Evolutionary conservation across 2,329 filamentous ascomycete species (phyloP), one percentile per base, ranked within the genome.

Genomic region (Monosporascus sp.): DNA sequence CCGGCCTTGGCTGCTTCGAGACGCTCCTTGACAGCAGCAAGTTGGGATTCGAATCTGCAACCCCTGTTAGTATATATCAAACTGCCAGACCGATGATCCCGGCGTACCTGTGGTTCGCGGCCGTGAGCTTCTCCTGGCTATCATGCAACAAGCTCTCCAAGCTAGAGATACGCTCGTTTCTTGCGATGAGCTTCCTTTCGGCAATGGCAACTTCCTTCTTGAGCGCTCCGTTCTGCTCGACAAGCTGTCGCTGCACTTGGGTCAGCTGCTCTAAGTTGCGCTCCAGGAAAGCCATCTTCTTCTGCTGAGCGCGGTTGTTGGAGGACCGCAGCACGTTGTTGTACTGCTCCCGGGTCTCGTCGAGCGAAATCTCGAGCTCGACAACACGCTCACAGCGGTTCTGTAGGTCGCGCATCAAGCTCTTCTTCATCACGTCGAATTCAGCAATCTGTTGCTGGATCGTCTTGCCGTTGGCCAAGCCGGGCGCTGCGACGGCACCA

Each of bases 401-500:
- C 73, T 99, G 94, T 60, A 99, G 78, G 72, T 99, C 94, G 53
- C 94, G 89, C 94, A 99, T 99, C 62, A 99, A 79, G 60, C 89
- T 96, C 83, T 99, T 99, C 85, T 99, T 99, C 92, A 99, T 99
- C 54, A 90, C 89, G 72, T 99, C 94, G 64, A 99, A 99, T 69
- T 99, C 94, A 54, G 93, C 90, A 71, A 99, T 96, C 74, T 97
- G 94, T 75, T 99, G 93, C 69, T 96, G 91, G 45, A 97, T 84
- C 14, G 90, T 95, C 80, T 96, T 96, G 79, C 88, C 88, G 64
- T 89, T 90, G 52, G 83, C 75, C 67, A 86, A 90, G 25, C 85
- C 80, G 27, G 77, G 73, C 18, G 76, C 78, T 9, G 72, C 67
- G 18, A 70, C 69, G 36, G 72, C 72, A 59, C 81, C 80, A 48